phyloP scores from a whole-genome alignment of 2,329 filamentous ascomycete species.

The Fusarium phyllophilum region DNA sequence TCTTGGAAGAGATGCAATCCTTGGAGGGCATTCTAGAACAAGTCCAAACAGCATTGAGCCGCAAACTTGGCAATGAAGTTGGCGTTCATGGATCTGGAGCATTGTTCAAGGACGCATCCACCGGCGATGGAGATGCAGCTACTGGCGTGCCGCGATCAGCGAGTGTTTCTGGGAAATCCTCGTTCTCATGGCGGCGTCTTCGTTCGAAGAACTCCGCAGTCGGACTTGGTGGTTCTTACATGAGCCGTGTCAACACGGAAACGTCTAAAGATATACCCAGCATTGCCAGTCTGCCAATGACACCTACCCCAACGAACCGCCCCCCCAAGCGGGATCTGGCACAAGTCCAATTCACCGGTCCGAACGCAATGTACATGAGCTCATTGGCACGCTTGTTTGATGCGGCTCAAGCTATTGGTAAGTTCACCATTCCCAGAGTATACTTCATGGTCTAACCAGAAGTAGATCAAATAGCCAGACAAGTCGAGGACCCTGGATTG shows the following conservation, averaged over 20 bases:
- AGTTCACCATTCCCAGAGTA: slow-evolving; percentile 45
- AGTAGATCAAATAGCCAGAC: slow-evolving; percentile 91
- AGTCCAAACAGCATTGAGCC: slow-evolving; percentile 77
- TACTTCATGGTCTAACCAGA: slow-evolving; percentile 38
- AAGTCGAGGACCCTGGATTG: slow-evolving; percentile 94
- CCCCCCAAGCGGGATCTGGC: slow-evolving; percentile 77
- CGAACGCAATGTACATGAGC: slow-evolving; percentile 90
- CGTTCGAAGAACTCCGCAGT: slow-evolving; percentile 87
- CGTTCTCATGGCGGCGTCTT: slow-evolving; percentile 90
- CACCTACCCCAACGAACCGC: slow-evolving; percentile 69
- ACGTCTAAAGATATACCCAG: slow-evolving; percentile 55
- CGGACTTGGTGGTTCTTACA: slow-evolving; percentile 63
- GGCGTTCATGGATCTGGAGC: slow-evolving; percentile 79
- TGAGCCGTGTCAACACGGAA: slow-evolving; percentile 42
- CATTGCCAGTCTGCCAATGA: slow-evolving; percentile 83
- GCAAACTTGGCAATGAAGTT: slow-evolving; percentile 93
- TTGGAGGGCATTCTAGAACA: slow-evolving; percentile 88
- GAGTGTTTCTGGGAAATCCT: slow-evolving; percentile 75
- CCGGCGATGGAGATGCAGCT: slow-evolving; percentile 56
- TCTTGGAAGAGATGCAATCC: slow-evolving; percentile 92
- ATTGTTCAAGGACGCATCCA: slow-evolving; percentile 77
- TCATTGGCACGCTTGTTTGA: slow-evolving; percentile 91
- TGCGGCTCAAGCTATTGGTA: slow-evolving; percentile 91
- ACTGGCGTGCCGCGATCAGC: slow-evolving; percentile 61
- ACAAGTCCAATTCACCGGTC: slow-evolving; percentile 79